These are phyloP conservation scores for Prasinococcaceae sp. DNA, from an alignment of 139 green algal genomes.

Conservation along the genomic window DNA sequence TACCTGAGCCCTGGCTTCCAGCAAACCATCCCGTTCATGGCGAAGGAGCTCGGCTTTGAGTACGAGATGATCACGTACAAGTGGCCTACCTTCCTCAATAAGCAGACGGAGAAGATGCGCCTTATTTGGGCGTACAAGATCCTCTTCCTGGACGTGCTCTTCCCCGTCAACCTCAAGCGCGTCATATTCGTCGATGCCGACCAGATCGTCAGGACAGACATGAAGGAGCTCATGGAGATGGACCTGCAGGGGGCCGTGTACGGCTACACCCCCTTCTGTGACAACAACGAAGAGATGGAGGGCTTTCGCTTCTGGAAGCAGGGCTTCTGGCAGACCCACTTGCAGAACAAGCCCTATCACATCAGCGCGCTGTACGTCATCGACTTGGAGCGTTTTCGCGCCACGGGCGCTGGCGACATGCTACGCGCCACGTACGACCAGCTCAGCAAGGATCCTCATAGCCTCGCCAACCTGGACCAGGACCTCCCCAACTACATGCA, in stretches of 20 bases:
- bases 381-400: constrained; percentile 73
- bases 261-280: constrained; percentile 95
- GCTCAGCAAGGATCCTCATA: constrained; percentile 86
- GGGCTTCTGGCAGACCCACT: constrained; percentile 91
- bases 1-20: constrained; percentile 77
- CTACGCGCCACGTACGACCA: constrained; percentile 85
- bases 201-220: constrained; percentile 82
- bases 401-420: constrained; percentile 29
- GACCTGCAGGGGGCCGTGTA: constrained; percentile 80
- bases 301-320: constrained; percentile 98
- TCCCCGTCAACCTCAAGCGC: constrained; percentile 68
- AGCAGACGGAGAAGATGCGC: constrained; percentile 87
- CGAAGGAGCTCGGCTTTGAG: constrained; percentile 60
- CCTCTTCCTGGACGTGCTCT: constrained; percentile 96
- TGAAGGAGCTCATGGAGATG: constrained; percentile 81
- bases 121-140: constrained; percentile 88
- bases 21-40: constrained; percentile 76
- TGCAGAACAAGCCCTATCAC: constrained; percentile 88
- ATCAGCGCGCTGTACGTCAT: constrained; percentile 88
- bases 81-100: constrained; percentile 90
- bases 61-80: constrained; percentile 97
- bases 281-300: constrained; percentile 88
- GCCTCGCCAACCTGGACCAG: constrained; percentile 86
- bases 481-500: constrained; percentile 98
- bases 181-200: constrained; percentile 96